Conservation (phyloP, 1,284 basidiomycete species). For the Thelephora terrestris region DNA sequence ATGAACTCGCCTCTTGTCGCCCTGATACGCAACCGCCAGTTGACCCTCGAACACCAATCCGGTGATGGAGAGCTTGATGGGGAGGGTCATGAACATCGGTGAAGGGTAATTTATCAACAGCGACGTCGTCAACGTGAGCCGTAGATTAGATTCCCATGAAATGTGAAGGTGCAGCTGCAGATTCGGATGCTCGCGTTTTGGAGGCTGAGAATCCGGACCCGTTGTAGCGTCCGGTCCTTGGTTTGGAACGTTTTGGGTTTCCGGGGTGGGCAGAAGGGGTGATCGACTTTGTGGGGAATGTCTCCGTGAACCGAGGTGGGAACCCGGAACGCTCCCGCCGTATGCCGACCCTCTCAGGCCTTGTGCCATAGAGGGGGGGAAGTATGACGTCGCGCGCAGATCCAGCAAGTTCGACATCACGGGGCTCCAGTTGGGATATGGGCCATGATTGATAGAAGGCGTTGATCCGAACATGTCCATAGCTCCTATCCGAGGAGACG, state of each 20-base stretch:
- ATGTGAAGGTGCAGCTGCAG: conserved; percentile 69
- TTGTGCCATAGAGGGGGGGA: too few relatives aligned
- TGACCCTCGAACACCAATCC: conserved; percentile 84
- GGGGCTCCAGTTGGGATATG: conserved; percentile 28
- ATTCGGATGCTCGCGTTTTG: conserved; percentile 44
- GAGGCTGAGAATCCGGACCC: conserved; percentile 7
- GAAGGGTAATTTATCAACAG: conserved; percentile 95
- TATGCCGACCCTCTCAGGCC: too few relatives aligned
- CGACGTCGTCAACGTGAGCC: conserved; percentile 82
- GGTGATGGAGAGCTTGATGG: conserved; percentile 85
- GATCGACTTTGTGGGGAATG: too few relatives aligned
- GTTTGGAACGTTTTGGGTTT: neutral
- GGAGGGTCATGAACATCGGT: conserved; percentile 90
- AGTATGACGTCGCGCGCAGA: conserved; percentile 9
- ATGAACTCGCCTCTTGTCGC: conserved; percentile 71
- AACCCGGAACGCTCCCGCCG: too few relatives aligned
- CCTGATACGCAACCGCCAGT: conserved; percentile 86
- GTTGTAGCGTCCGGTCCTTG: conserved; percentile 4
- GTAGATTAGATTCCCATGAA: conserved; percentile 69
- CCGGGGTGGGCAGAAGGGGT: too few relatives aligned
- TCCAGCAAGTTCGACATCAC: conserved; percentile 24
- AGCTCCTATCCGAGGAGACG: conserved; percentile 10
- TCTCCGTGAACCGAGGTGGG: too few relatives aligned
- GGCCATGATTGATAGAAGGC: conserved; percentile 29
- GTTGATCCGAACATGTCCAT: conserved; percentile 48